A percentile compares a stretch with the other conserved stretches of the same genome.
phyloP scores from a whole-genome alignment of 305 asterid species.

The Coffea humblotiana region DNA sequence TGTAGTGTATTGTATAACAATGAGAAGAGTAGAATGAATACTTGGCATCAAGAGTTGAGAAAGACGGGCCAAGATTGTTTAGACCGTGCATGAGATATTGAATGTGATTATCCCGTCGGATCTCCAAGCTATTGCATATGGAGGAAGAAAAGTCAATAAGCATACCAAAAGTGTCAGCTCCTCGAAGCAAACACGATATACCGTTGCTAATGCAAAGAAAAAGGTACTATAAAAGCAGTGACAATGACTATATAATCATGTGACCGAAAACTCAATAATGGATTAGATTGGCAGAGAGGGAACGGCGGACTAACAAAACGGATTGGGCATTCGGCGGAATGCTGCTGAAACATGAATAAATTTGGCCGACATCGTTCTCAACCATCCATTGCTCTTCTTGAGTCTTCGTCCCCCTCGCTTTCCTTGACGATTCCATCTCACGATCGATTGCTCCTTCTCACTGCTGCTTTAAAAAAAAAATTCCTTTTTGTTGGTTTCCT shows the following conservation, averaged over 20 bases:
- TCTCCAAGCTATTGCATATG: constrained; percentile 56
- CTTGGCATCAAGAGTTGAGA: constrained; percentile 84
- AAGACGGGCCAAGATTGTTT: constrained; percentile 57
- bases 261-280: constrained; percentile 28
- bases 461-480: neutral
- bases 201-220: neutral
- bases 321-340: constrained; percentile 71
- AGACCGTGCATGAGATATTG: constrained; percentile 70
- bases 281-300: constrained; percentile 1
- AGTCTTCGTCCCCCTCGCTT: constrained; percentile 40
- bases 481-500: neutral
- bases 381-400: constrained; percentile 84
- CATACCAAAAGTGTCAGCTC: neutral
- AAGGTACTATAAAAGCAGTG: neutral
- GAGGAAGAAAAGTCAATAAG: neutral
- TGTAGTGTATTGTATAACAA: neutral
- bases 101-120: constrained; percentile 76
- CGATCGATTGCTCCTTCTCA: neutral
- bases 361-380: constrained; percentile 52
- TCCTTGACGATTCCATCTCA: constrained; percentile 39
- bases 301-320: constrained; percentile 47
- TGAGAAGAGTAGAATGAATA: constrained; percentile 22
- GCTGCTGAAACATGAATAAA: constrained; percentile 47
- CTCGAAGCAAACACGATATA: neutral
- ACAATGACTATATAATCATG: constrained; percentile 5